Evolutionary conservation across 768 basidiomycete genomes (phyloP).

Genomic region (Rhizopogon sp.): DNA sequence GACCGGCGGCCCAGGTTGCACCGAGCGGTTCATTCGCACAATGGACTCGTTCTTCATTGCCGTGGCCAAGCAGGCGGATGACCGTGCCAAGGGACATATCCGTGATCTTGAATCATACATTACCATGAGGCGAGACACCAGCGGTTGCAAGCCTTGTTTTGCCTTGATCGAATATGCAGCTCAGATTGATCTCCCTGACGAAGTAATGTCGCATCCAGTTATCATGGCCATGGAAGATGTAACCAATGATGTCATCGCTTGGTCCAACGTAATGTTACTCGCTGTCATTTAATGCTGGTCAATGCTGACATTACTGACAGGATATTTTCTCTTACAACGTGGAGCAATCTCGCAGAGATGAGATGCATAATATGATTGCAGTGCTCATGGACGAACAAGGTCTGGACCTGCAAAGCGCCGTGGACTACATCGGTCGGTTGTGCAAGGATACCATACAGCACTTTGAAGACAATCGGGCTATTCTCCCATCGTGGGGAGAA

Average conservation of each 20-base stretch:
- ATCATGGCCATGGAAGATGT: conserved; percentile 40
- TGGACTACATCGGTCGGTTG: conserved; percentile 60
- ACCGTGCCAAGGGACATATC: conserved; percentile 31
- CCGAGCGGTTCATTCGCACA: conserved; percentile 34
- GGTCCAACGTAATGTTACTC: conserved; percentile 34
- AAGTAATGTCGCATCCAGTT: conserved; percentile 47
- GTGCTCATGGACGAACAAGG: conserved; percentile 61
- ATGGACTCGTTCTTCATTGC: conserved; percentile 38
- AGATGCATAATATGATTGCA: conserved; percentile 66
- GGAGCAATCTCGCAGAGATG: conserved; percentile 62
- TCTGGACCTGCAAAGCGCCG: conserved; percentile 52
- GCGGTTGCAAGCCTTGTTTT: conserved; percentile 46
- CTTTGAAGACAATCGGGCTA: conserved; percentile 41
- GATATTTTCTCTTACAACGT: conserved; percentile 76
- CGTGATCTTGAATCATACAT: conserved; percentile 52
- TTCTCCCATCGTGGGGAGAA: conserved; percentile 58
- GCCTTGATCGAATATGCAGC: conserved; percentile 52
- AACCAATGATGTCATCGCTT: conserved; percentile 48
- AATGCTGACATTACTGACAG: conserved; percentile 26
- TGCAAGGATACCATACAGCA: conserved; percentile 51
- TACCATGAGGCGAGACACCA: conserved; percentile 47
- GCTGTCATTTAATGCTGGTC: not conserved
- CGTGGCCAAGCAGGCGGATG: conserved; percentile 38
- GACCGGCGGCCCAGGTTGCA: conserved; percentile 35
- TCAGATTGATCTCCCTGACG: conserved; percentile 46